phyloP scores from a whole-genome alignment of 805 yeast species.

The Hanseniaspora mollemarum region DNA sequence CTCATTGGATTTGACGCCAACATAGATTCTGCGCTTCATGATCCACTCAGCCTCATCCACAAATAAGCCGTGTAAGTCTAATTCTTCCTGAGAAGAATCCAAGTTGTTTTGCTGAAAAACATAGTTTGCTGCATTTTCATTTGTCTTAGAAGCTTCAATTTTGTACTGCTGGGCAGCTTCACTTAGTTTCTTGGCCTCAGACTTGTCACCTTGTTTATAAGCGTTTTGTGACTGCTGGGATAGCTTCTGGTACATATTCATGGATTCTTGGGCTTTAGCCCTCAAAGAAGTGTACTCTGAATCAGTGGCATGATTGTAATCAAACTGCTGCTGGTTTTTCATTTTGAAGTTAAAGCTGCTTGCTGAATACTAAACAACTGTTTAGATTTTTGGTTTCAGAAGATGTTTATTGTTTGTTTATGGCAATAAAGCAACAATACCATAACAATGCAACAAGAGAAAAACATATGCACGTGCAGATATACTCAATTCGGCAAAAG shows the following conservation, averaged over 20 bases:
- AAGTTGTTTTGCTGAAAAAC: slow-evolving; percentile 80
- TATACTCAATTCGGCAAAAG: neutral
- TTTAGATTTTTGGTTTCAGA: neutral
- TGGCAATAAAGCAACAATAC: no score
- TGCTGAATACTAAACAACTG: no score
- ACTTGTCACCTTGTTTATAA: slow-evolving; percentile 60
- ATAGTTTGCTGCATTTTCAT: slow-evolving; percentile 76
- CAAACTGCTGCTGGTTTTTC: slow-evolving; percentile 23
- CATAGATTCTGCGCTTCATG: slow-evolving; percentile 60
- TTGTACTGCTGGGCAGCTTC: slow-evolving; percentile 52
- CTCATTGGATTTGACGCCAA: slow-evolving; percentile 48
- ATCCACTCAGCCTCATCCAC: slow-evolving; percentile 80
- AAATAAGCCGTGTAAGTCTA: slow-evolving; percentile 83
- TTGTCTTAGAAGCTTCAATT: slow-evolving; percentile 53
- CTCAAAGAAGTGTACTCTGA: slow-evolving; percentile 52
- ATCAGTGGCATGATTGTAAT: slow-evolving; percentile 67
- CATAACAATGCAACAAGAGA: no score
- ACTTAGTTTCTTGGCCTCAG: slow-evolving; percentile 60
- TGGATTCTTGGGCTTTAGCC: slow-evolving; percentile 56
- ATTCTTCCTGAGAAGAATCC: slow-evolving; percentile 75
- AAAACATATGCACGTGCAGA: neutral
- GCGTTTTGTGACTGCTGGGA: slow-evolving; percentile 67
- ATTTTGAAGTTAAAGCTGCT: neutral
- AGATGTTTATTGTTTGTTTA: no score
- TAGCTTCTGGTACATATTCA: slow-evolving; percentile 42